Conservation (phyloP, 805 yeast genomes). For the Saccharomycopsis guyanensis region DNA sequence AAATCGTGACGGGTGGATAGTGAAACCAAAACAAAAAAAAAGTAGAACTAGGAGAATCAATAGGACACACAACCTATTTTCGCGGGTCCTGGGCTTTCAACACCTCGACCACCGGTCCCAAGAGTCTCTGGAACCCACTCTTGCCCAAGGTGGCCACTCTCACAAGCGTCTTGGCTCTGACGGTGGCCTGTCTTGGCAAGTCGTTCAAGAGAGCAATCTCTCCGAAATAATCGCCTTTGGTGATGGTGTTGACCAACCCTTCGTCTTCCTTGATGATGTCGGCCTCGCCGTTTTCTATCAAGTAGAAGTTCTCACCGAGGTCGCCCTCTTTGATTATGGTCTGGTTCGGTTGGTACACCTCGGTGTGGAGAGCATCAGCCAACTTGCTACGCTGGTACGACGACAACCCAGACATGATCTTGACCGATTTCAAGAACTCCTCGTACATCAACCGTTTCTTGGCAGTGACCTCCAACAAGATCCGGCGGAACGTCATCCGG, state of each 20-base stretch:
- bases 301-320: constrained; percentile 64
- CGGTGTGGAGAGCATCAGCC: constrained; percentile 89
- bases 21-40: no score
- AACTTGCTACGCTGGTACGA: constrained; percentile 80
- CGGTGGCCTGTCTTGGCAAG: constrained; percentile 90
- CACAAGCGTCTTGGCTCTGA: constrained; percentile 63
- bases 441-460: constrained; percentile 89
- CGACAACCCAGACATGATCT: constrained; percentile 65
- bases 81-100: constrained; percentile 84
- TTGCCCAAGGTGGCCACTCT: constrained; percentile 91
- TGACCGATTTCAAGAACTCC: constrained; percentile 77
- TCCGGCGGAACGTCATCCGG: constrained; percentile 85
- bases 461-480: constrained; percentile 82
- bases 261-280: constrained; percentile 54
- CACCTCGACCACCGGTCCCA: constrained; percentile 91
- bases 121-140: constrained; percentile 84
- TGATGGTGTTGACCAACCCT: constrained; percentile 53
- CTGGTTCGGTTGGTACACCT: constrained; percentile 60
- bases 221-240: constrained; percentile 91
- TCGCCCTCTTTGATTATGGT: constrained; percentile 83
- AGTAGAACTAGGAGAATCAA: no score
- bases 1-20: no score
- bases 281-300: constrained; percentile 78
- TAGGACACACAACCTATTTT: no score
- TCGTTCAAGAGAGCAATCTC: constrained; percentile 91